phyloP scores from a whole-genome alignment of 2,329 filamentous ascomycete species.

The Cercospora zeae-maydis region DNA sequence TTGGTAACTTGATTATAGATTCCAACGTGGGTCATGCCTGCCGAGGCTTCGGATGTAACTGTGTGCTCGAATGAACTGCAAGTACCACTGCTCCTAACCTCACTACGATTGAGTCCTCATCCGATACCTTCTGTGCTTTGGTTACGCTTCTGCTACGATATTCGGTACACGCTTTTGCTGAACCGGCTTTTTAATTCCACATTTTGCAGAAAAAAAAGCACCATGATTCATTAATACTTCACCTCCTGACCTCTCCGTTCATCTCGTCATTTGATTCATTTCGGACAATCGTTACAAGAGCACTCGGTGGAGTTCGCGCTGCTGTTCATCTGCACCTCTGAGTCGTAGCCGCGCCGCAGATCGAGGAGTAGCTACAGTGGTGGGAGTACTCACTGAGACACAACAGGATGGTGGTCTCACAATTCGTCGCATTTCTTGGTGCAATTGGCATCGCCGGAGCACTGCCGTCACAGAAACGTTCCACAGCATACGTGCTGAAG shows the following conservation, averaged over 20 bases:
- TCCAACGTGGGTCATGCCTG: neutral
- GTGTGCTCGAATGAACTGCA: neutral
- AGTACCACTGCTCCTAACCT: neutral
- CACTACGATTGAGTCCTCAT: neutral
- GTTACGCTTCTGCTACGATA: neutral
- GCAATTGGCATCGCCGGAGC: conserved; percentile 1
- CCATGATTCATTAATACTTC: neutral
- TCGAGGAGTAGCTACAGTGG: neutral
- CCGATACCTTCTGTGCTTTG: neutral
- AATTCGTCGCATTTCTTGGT: conserved; percentile 1
- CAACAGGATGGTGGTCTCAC: conserved; percentile 9
- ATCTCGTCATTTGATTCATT: neutral
- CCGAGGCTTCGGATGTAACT: neutral
- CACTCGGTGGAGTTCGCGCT: too few relatives aligned
- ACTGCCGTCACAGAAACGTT: conserved; percentile 21
- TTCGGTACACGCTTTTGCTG: neutral
- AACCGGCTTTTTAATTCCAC: neutral
- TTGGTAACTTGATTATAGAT: neutral
- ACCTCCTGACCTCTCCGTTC: neutral
- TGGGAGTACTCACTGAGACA: neutral
- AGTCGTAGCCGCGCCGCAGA: neutral
- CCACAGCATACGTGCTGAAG: conserved; percentile 51
- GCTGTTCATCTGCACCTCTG: too few relatives aligned
- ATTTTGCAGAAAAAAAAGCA: neutral
- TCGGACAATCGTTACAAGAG: neutral